Evolutionary conservation across 1,284 basidiomycete genomes (phyloP).

Genomic region (Papiliotrema flavescens): DNA sequence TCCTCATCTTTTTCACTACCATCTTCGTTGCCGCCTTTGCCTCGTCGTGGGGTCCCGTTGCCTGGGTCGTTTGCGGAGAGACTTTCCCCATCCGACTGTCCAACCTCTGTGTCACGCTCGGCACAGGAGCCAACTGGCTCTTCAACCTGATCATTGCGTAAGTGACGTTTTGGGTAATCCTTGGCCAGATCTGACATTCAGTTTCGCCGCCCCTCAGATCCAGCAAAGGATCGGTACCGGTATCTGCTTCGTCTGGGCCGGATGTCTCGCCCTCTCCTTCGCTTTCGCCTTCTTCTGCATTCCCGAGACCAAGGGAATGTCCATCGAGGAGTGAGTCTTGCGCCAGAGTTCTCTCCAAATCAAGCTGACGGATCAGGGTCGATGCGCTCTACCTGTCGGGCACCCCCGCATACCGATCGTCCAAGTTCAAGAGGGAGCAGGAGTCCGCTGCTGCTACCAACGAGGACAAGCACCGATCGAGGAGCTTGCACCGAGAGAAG

Average conservation of each 20-base stretch:
- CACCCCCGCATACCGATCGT: constrained; percentile 42
- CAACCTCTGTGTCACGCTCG: constrained; percentile 47
- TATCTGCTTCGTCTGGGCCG: constrained; percentile 48
- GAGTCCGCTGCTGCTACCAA: constrained; percentile 11
- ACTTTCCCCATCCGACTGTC: constrained; percentile 50
- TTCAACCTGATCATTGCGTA: constrained; percentile 46
- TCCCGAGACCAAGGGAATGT: constrained; percentile 46
- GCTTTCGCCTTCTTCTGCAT: constrained; percentile 48
- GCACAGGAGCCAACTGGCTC: constrained; percentile 50
- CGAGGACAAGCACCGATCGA: constrained; percentile 26
- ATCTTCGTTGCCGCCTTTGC: constrained; percentile 54
- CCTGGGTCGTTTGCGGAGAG: constrained; percentile 48
- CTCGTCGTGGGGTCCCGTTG: constrained; percentile 51
- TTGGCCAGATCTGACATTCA: background rate
- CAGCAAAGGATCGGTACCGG: constrained; percentile 45
- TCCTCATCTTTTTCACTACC: constrained; percentile 52
- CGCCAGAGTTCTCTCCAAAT: background rate
- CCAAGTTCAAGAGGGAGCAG: constrained; percentile 21
- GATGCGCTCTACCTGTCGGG: constrained; percentile 46
- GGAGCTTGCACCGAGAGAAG: constrained; percentile 23
- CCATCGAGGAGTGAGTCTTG: constrained; percentile 35
- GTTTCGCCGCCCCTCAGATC: constrained; percentile 44
- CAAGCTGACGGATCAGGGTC: constrained; percentile 21
- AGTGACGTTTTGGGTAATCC: background rate
- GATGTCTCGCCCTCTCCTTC: constrained; percentile 33